Evolutionary conservation across 2,329 filamentous ascomycete species (phyloP).

Genomic region (Beauveria sp.): DNA sequence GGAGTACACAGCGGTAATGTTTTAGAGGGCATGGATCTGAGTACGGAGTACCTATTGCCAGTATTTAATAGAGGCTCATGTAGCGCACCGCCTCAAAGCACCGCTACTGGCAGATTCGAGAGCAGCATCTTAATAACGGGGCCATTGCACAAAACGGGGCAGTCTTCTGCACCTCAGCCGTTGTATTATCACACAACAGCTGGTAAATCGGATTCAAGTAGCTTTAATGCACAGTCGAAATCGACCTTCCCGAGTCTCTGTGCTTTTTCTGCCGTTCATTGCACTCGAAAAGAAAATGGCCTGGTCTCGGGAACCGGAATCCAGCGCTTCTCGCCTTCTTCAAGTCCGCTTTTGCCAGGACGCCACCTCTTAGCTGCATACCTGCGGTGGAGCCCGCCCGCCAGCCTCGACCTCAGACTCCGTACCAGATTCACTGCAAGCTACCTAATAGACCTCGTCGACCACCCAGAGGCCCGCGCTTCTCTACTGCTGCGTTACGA

Average conservation of each 20-base stretch:
- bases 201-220: not conserved
- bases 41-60: no score
- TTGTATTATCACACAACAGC: not conserved
- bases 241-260: not conserved
- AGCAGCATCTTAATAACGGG: not conserved
- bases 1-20: no score
- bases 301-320: constrained; percentile 1
- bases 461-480: not conserved
- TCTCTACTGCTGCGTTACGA: not conserved
- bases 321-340: not conserved
- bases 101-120: not conserved
- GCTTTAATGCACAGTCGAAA: not conserved
- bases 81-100: not conserved
- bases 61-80: not conserved
- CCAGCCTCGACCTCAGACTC: not conserved
- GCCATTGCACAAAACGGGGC: not conserved
- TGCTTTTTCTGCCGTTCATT: no score
- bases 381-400: not conserved
- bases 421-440: not conserved
- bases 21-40: no score
- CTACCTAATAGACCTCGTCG: not conserved
- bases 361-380: constrained; percentile 5
- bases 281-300: not conserved
- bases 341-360: not conserved
- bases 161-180: not conserved